Base-by-base conservation (phyloP, 352 stramenopile genomes). In the Phytophthora hybrid region DNA sequence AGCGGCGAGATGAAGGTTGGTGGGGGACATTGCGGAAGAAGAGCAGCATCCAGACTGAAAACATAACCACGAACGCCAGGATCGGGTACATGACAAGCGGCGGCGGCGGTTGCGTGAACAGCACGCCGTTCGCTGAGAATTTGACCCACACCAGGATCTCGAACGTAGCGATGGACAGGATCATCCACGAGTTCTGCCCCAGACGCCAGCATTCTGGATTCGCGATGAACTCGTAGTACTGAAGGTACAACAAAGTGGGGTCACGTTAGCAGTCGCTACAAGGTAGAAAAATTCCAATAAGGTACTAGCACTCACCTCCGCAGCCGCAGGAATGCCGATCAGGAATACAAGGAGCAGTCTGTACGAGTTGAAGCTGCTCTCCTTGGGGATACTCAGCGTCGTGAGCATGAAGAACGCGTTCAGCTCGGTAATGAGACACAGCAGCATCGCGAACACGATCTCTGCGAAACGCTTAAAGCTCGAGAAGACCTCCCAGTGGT, bases 361-460 rank as follows among this genome's bases (percentile, higher is more conserved):
- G 63, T 93, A 93, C 34, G 85, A 84, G 83, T 97, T 96, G 66
- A 95, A 94, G 49, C 87, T 88, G 75, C 88, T 94, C 63, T 95
- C 89, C 66, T 97, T 95, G 9, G 90, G 90, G 52, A 98, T 92
- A 32, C 83, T 88, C 32, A 98, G 76, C 19, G 92, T 94, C 55
- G 91, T 96, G 32, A 98, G 80, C 64, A 98, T 75, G 73, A 98
- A 97, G 78, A 98, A 98, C 13, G 94, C 94, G 77, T 98, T 98
- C 29, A 98, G 77, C 77, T 98, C 94, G 3, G 91, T 91, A 10
- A 97, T 64, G 1, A 95, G 73, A 61, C 87, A 94, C 69, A 98
- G 76, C n/a, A 97, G 69, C 54, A 98, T 78, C 0, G 92, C 84
- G 52, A 97, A 91, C 19, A 98, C 63, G 49, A 97, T 84, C 69